Evolutionary conservation across 1,284 basidiomycete genomes (phyloP).

Genomic region (Cryptococcus sp.): DNA sequence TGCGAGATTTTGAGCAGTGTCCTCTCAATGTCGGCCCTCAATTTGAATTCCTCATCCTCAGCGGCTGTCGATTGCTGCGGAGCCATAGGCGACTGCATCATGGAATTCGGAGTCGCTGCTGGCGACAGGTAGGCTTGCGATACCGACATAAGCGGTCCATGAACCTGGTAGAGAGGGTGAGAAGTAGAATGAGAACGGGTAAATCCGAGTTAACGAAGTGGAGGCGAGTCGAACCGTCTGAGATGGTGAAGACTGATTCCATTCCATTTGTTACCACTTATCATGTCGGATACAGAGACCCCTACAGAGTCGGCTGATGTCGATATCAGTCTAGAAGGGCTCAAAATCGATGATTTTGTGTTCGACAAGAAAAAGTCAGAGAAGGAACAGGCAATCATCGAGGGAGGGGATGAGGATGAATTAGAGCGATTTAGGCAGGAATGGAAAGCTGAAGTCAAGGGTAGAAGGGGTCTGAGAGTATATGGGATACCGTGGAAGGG

Average conservation of each 20-base stretch:
- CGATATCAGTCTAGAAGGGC: not conserved
- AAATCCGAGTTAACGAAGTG: not conserved
- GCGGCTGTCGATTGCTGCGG: not conserved
- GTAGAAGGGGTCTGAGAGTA: slow-evolving; percentile 21
- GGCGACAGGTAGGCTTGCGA: slow-evolving; percentile 2
- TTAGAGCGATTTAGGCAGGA: slow-evolving; percentile 65
- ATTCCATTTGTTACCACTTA: not conserved
- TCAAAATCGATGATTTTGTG: not conserved
- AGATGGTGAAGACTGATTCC: not conserved
- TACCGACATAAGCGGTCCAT: slow-evolving; percentile 1
- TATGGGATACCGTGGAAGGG: slow-evolving; percentile 10
- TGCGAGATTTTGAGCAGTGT: slow-evolving; percentile 32
- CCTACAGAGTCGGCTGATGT: not conserved
- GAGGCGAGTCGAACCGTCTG: not conserved
- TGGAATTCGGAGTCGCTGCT: slow-evolving; percentile 2
- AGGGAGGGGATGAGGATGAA: slow-evolving; percentile 50
- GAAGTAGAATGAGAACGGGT: not conserved
- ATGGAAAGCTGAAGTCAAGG: slow-evolving; percentile 64
- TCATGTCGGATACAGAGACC: not conserved
- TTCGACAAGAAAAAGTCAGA: not conserved
- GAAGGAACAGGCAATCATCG: not conserved
- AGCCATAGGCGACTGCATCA: not conserved
- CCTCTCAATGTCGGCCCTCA: slow-evolving; percentile 32
- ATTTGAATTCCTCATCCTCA: slow-evolving; percentile 16
- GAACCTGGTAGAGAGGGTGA: not conserved